Conservation (phyloP, 306 rosid species). For the Dalbergia cochinchinensis region DNA sequence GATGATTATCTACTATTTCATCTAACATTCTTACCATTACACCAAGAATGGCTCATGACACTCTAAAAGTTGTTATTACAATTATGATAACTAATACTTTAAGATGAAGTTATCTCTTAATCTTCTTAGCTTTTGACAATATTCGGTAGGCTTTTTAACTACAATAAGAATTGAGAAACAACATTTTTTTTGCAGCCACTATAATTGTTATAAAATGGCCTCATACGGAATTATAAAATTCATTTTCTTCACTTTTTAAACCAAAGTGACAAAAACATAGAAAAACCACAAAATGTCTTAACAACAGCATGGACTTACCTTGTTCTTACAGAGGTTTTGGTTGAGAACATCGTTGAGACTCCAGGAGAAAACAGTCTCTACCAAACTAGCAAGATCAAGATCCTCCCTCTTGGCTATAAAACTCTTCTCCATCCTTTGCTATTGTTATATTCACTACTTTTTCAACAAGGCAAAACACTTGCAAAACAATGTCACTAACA, state of each 20-base stretch:
- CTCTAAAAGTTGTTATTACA: no score
- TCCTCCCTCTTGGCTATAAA: neutral
- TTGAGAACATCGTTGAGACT: constrained; percentile 44
- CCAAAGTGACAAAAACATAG: neutral
- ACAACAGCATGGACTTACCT: constrained; percentile 27
- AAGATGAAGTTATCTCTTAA: no score
- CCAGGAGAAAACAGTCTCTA: constrained; percentile 46
- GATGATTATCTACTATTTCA: no score
- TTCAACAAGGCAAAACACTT: neutral
- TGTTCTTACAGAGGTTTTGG: constrained; percentile 27
- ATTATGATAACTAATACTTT: no score
- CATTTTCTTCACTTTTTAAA: neutral
- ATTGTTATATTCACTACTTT: neutral
- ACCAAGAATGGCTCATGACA: no score
- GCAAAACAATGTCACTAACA: constrained; percentile 13
- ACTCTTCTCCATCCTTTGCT: constrained; percentile 31
- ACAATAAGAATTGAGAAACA: neutral
- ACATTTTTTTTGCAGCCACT: neutral
- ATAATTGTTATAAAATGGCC: neutral
- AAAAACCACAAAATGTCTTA: neutral
- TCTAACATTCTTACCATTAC: no score
- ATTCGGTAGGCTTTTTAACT: no score
- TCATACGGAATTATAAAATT: neutral
- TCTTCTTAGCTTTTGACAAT: no score
- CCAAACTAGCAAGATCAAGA: constrained; percentile 42